Base-by-base conservation (phyloP, 305 asterid species). In the Fraxinus velutina region DNA sequence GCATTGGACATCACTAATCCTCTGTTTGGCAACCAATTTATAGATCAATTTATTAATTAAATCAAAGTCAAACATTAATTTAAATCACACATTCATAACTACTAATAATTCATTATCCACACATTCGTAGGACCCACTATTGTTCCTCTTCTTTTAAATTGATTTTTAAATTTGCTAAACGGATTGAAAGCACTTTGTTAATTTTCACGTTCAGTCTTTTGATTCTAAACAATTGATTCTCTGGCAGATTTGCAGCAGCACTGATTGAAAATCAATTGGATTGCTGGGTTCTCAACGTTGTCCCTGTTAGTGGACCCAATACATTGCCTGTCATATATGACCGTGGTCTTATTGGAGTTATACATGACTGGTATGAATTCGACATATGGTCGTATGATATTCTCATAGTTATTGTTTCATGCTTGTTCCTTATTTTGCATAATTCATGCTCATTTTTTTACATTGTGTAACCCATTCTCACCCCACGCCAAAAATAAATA, bases 271-370 rank as follows among this genome's bases (percentile, higher is more conserved):
- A 92, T 84, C 84, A 87, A 33, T 83, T 93, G 87, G 89, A 95
- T 83, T 88, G 94, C 86, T 95, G 99, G 99, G 95, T 89, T 83
- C 92, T 95, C 73, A 95, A 88, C 82, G 97, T 93, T 85, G 93
- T 95, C 55, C 98, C 99, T 75, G 94, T 90, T 74, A 93, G 95
- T 85, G 99, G 93, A 21, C 90, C 97, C 83, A 95, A 95, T 84
- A 95, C 99, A 0, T 84, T 95, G 89, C 99, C 99, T 8, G 93
- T 95, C 77, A 91, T 95, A 83, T 93, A 90, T 85, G 99, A 93
- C 85, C 99, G 99, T 34, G 98, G 98, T 55, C 97, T 94, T 64
- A 84, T 94, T 76, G 98, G 97, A 81, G 96, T 94, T 80, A 90
- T 89, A 93, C 99, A 95, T 60, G 98, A 95, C 86, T 95, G 99